Conservation (phyloP, 768 basidiomycete genomes). For the Terana coerulea region DNA sequence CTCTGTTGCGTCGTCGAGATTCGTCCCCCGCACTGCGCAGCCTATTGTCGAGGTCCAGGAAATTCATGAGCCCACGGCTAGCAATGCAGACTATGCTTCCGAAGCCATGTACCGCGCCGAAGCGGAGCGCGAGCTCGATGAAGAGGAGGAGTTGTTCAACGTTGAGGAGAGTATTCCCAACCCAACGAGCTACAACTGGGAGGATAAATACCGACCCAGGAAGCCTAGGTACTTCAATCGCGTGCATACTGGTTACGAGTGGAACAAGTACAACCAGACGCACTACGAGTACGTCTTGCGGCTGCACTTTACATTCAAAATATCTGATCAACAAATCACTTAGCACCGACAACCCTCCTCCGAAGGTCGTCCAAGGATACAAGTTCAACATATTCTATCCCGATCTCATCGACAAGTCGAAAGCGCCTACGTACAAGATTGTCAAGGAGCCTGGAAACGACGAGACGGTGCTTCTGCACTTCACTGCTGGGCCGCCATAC, state of each 20-base stretch:
- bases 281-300: constrained; percentile 92
- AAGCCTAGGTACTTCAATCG: constrained; percentile 99
- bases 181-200: constrained; percentile 92
- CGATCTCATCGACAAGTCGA: constrained; percentile 96
- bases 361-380: constrained; percentile 99
- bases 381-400: constrained; percentile 99
- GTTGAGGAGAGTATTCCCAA: constrained; percentile 84
- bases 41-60: constrained; percentile 52
- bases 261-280: constrained; percentile 99
- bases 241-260: constrained; percentile 98
- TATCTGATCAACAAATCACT: too few relatives aligned
- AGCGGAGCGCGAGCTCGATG: constrained; percentile 89
- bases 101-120: constrained; percentile 90
- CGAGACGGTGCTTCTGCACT: constrained; percentile 90
- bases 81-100: constrained; percentile 67
- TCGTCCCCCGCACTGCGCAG: constrained; percentile 74
- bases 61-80: constrained; percentile 53
- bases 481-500: constrained; percentile 96
- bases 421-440: constrained; percentile 95
- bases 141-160: constrained; percentile 95
- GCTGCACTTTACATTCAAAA: constrained; percentile 2
- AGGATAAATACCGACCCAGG: constrained; percentile 95
- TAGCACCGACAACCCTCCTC: constrained; percentile 97
- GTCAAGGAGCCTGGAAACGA: constrained; percentile 93
- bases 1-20: constrained; percentile 78